Conservation (phyloP, 352 stramenopile genomes). For the Phytophthora hybrid region DNA sequence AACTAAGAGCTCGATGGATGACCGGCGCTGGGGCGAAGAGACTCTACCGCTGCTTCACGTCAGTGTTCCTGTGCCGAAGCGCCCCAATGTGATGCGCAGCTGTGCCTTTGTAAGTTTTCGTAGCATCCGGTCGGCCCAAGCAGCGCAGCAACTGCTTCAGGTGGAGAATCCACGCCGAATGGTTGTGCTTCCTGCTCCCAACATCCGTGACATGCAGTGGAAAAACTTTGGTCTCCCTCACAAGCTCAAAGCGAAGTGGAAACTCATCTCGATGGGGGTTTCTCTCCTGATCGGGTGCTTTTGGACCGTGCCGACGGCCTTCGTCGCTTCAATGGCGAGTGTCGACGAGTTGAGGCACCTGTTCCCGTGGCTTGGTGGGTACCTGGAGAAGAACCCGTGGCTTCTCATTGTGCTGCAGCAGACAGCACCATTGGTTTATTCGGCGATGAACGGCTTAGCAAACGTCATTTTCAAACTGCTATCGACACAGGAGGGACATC, state of each 20-base stretch:
- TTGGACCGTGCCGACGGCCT: constrained; percentile 82
- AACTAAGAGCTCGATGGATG: constrained; percentile 44
- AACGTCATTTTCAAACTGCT: constrained; percentile 76
- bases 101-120: constrained; percentile 78
- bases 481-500: constrained; percentile 68
- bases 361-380: constrained; percentile 53
- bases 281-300: constrained; percentile 77
- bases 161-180: constrained; percentile 73
- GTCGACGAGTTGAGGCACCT: constrained; percentile 66
- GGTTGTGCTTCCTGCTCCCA: constrained; percentile 63
- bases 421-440: constrained; percentile 68
- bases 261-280: constrained; percentile 56
- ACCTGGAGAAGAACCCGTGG: constrained; percentile 60
- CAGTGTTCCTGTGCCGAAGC: constrained; percentile 42
- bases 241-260: constrained; percentile 69
- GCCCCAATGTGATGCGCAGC: constrained; percentile 69
- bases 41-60: constrained; percentile 41
- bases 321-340: constrained; percentile 80
- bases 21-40: constrained; percentile 34
- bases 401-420: constrained; percentile 68
- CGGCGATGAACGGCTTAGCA: constrained; percentile 74
- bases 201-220: constrained; percentile 77
- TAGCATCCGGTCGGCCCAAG: constrained; percentile 69
- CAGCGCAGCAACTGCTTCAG: constrained; percentile 78
- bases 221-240: constrained; percentile 80